Evolutionary conservation across 805 yeast species (phyloP), one percentile per base, ranked within the genome.

Genomic region (Lipomyces starkeyi): DNA sequence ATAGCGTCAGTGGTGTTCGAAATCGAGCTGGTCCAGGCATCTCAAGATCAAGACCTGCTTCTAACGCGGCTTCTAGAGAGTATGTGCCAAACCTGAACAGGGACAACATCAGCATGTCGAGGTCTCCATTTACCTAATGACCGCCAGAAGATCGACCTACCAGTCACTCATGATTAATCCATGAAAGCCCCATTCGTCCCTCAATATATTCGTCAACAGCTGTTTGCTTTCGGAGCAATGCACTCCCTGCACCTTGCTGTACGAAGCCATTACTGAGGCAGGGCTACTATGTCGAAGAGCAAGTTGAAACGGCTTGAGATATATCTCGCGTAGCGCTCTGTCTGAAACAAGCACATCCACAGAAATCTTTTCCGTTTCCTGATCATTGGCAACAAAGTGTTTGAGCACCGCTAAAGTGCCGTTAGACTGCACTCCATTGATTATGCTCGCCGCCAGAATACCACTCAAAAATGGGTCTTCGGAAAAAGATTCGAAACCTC

Each of bases 21-120:
- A 87, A 82, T 58, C 83, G 76, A 2, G 87, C 78, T 22, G 87
- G 85, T 49, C 91, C 91, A 0, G 91, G 91, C 89, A 86, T 86
- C 76, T 88, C 91, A 72, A 88, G 78, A 74, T 87, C 88, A 64
- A 88, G 78, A 7, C 91, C 90, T 47, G 85, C 85, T 54, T 82
- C 80, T 59, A 87, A 75, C 14, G 88, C 73, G 56, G 80, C 83
- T 56, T 79, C 80, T 49, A 78, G 78, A 17, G 87, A 80, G 75
- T 84, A 86, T 9, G 83, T 81, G 32, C 91, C 91, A 74, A n/a
- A n/a, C n/a, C n/a, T n/a, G n/a, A n/a, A n/a, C n/a, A n/a, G n/a
- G n/a, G n/a, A n/a, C n/a, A n/a, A n/a, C n/a, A n/a, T n/a, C n/a
- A n/a, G n/a, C n/a, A n/a, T n/a, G n/a, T n/a, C n/a, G n/a, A n/a